Evolutionary conservation across 2,329 filamentous ascomycete genomes (phyloP), one percentile per base, ranked within the genome.

Genomic region (Dothistroma septosporum): DNA sequence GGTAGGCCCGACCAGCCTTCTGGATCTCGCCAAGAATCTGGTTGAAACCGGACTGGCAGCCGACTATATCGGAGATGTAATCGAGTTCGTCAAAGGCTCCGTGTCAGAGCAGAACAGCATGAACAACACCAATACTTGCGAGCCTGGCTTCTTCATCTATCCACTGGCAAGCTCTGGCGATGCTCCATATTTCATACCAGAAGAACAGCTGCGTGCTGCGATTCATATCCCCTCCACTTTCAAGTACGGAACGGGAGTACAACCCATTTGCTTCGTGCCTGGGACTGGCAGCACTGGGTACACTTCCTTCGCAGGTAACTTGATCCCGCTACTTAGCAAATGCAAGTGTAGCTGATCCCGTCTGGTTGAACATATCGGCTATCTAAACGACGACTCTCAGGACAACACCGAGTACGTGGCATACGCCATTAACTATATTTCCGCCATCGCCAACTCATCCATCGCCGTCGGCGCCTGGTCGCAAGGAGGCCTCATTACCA

Each of bases 351-450:
- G 78, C 74, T 14, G 80, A 83, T 61, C 76, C 79, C 0, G 77
- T 83, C n/a, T 85, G 80, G 77, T 70, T 85, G 21, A 84, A 85
- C 62, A 73, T 84, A 11, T 81, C 82, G 70, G 71, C 1, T 72
- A 75, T 22, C 74, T 79, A 46, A 73, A 82, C 14, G 70, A 61
- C 19, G 80, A 85, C 60, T 75, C 75, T 0, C 82, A 83, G 63
- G 61, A 71, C 35, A 84, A 80, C 64, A 71, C 79, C 4, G 82
- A 85, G 68, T 83, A 80, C 63, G 77, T 82, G 32, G 80, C 80
- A 2, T 83, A 85, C 68, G 81, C 82, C 2, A 79, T 84, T 60
- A 82, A 84, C 71, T 84, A 84, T 70, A 75, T 84, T 58, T 70
- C 73, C 14, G 72, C 69, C 22, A 68, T 80, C 59, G 75, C 73